Conservation (phyloP, 495 filamentous ascomycete genomes). For the Lepidopterella palustris region DNA sequence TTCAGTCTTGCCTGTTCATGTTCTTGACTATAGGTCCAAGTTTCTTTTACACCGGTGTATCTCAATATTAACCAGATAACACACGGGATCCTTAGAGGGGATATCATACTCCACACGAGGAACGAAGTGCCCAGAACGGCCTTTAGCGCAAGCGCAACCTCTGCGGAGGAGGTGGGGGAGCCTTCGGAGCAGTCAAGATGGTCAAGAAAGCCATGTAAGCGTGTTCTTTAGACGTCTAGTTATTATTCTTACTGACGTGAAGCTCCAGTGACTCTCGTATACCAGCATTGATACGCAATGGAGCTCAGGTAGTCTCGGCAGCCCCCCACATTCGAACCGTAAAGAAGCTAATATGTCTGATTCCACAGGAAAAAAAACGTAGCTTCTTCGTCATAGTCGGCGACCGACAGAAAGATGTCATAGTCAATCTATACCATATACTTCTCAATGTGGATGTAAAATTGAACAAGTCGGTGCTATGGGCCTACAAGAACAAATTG, state of each 20-base stretch:
- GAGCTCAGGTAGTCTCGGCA: conserved; percentile 53
- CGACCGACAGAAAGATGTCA: conserved; percentile 93
- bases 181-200: conserved; percentile 31
- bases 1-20: too few relatives aligned
- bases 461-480: conserved; percentile 93
- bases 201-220: conserved; percentile 40
- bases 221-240: background rate
- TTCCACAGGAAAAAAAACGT: conserved; percentile 73
- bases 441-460: conserved; percentile 84
- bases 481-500: conserved; percentile 99
- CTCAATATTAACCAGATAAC: too few relatives aligned
- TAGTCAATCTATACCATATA: conserved; percentile 91
- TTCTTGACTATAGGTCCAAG: too few relatives aligned
- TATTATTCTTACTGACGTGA: conserved; percentile 6
- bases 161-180: conserved; percentile 22
- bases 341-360: background rate
- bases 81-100: too few relatives aligned
- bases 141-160: background rate
- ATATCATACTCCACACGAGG: too few relatives aligned
- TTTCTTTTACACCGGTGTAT: too few relatives aligned
- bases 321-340: background rate
- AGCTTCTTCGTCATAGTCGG: conserved; percentile 97
- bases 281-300: conserved; percentile 91
- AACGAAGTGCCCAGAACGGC: too few relatives aligned
- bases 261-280: conserved; percentile 77